Evolutionary conservation across 257 asterid genomes (phyloP), one percentile per base, ranked within the genome.

Genomic region (Fraxinus cuspidata): DNA sequence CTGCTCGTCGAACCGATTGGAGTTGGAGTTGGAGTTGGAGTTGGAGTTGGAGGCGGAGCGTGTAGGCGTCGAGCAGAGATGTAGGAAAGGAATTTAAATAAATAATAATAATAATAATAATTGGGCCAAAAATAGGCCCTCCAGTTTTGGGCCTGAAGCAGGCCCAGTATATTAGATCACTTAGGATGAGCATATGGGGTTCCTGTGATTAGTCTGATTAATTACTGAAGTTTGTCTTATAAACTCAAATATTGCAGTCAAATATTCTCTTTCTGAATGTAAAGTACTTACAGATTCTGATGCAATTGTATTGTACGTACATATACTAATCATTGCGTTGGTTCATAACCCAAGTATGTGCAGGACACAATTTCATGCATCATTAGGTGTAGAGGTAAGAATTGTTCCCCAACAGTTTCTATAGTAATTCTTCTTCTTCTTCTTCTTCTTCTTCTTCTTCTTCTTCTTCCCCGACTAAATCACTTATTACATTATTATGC

Each of bases 331-430:
- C 35, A 11, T 73, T 77, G 28, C 64, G 60, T 40, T 69, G 40
- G 42, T 74, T n/a, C 60, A 27, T 74, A 70, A 72, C 73, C 77
- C 63, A 21, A 71, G 28, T 69, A 34, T 79, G 53, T 74, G 74
- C 83, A 86, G 91, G 86, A 70, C 87, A 72, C 76, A 31, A 5
- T 69, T 60, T 75, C 83, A 67, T 72, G 25, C 63, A 32, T 32
- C 76, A 73, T 83, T 87, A 5, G 56, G 75, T 70, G 81, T 70
- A 76, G 86, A 87, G 91, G 91, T 87, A 77, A 58, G 64, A n/a
- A 60, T 58, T 74, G 44, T 11, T 60, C 40, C 75, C 11, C 64
- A 34, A 63, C 49, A 65, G 74, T 71, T 76, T 78, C 74, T 72
- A 34, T 19, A 23, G n/a, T n/a, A n/a, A n/a, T n/a, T n/a, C n/a